phyloP scores from a whole-genome alignment of 1,284 basidiomycete species.

The Ceratobasidium sp. region DNA sequence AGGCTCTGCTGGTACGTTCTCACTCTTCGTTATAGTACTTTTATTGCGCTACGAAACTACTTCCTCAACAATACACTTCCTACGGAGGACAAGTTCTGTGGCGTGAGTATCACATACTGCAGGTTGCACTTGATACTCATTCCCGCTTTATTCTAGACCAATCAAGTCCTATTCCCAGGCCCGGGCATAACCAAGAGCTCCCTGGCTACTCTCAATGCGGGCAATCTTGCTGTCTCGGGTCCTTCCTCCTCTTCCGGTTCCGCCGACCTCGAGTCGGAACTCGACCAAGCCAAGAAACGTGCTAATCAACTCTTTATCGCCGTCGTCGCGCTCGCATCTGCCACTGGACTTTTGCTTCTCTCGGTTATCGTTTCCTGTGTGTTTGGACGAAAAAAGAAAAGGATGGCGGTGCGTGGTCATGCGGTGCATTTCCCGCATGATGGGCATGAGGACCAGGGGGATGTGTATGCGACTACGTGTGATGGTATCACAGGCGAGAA shows the following conservation, averaged over 20 bases:
- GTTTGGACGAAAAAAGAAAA: neutral
- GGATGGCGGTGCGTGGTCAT: neutral
- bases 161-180: constrained; percentile 13
- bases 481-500: neutral
- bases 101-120: neutral
- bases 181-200: constrained; percentile 3
- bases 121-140: neutral
- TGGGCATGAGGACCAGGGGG: neutral
- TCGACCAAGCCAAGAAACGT: neutral
- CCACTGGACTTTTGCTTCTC: neutral
- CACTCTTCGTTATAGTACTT: constrained; percentile 10
- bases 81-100: constrained; percentile 12
- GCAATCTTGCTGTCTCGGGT: neutral
- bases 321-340: constrained; percentile 1
- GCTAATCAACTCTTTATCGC: constrained; percentile 9
- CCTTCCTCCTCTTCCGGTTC: neutral
- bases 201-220: neutral
- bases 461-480: neutral
- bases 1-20: neutral
- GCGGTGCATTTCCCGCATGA: neutral
- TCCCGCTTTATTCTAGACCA: neutral
- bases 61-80: constrained; percentile 22
- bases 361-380: neutral
- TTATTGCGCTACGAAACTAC: neutral
- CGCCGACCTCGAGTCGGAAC: neutral